Evolutionary conservation across 805 yeast species (phyloP).

Genomic region (Metschnikowia dekortorum): DNA sequence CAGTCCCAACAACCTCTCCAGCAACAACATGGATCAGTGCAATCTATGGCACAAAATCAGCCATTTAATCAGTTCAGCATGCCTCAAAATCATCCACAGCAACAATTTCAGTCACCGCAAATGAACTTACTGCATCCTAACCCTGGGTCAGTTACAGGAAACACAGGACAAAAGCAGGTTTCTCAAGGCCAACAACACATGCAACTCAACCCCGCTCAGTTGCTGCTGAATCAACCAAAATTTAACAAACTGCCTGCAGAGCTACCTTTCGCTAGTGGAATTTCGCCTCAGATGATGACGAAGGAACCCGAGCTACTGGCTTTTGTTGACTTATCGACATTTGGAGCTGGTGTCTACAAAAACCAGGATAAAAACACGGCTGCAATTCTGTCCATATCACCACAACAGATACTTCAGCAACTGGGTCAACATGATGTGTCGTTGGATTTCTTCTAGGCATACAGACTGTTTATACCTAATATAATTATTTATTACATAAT

Average conservation of each 20-base stretch:
- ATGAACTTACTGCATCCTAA: slow-evolving; percentile 3
- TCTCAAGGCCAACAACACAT: slow-evolving; percentile 2
- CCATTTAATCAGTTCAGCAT: slow-evolving; percentile 4
- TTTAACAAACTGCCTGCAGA: slow-evolving; percentile 6
- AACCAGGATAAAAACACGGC: neutral
- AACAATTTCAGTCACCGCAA: slow-evolving; percentile 7
- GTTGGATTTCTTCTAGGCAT: slow-evolving; percentile 26
- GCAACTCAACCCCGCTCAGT: slow-evolving; percentile 3
- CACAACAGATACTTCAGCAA: slow-evolving; percentile 38
- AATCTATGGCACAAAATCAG: slow-evolving; percentile 1
- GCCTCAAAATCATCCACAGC: slow-evolving; percentile 3
- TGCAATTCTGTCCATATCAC: slow-evolving; percentile 25
- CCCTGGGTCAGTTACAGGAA: slow-evolving; percentile 2
- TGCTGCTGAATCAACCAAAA: neutral
- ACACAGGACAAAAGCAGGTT: slow-evolving; percentile 2
- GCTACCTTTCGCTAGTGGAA: slow-evolving; percentile 8
- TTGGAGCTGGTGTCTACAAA: slow-evolving; percentile 2
- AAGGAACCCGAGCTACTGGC: slow-evolving; percentile 13
- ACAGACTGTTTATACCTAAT: slow-evolving; percentile 1
- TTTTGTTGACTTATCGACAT: slow-evolving; percentile 1
- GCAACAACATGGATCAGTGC: slow-evolving; percentile 11
- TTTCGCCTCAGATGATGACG: slow-evolving; percentile 16
- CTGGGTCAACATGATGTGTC: slow-evolving; percentile 14
- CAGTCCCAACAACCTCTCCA: neutral
- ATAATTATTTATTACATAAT: slow-evolving; percentile 2